Percentiles rank a stretch among this genome's conserved stretches.
Conservation (phyloP, 768 basidiomycete species). For the Suillus decipiens region DNA sequence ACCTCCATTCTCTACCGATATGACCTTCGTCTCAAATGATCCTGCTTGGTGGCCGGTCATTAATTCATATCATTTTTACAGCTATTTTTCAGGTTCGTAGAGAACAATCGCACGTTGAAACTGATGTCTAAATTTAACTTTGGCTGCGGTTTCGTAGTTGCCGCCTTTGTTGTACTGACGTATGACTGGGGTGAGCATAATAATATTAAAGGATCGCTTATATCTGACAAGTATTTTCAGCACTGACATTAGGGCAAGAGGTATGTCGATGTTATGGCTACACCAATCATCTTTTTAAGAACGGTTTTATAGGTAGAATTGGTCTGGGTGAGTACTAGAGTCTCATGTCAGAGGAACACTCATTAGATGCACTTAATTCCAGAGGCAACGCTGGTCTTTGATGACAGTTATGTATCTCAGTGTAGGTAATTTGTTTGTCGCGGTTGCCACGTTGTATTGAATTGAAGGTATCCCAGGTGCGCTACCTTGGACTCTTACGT, state of each 20-base stretch:
- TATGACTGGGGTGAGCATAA: neutral
- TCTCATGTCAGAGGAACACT: neutral
- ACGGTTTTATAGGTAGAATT: neutral
- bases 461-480: neutral
- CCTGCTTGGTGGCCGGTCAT: neutral
- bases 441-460: neutral
- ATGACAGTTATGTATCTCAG: neutral
- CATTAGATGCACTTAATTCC: neutral
- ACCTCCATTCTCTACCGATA: neutral
- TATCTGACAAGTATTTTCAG: neutral
- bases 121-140: neutral
- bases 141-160: neutral
- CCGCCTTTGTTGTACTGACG: neutral
- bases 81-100: neutral
- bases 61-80: neutral
- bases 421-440: neutral
- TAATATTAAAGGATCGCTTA: neutral
- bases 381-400: neutral
- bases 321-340: neutral
- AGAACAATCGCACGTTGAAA: neutral
- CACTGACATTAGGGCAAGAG: neutral
- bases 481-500: neutral
- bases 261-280: neutral
- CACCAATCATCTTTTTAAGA: neutral
- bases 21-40: neutral